These are phyloP conservation scores for Zygosaccharomyces pseudobailii DNA, from an alignment of 1,139 yeast species.

Conservation along the genomic window DNA sequence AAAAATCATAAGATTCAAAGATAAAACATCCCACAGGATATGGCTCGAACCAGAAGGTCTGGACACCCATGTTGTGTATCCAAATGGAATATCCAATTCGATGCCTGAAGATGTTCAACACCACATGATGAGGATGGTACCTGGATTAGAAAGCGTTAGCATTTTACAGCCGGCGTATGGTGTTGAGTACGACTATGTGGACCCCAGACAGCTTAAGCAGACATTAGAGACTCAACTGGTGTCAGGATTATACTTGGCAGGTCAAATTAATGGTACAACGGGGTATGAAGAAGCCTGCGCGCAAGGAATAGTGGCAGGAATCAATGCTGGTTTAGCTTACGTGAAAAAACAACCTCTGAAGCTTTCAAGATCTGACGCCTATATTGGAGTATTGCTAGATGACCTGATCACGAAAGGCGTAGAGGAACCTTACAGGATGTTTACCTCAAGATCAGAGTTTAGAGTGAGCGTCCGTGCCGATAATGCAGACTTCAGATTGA, in stretches of 20 bases:
- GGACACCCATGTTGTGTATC: conserved; percentile 79
- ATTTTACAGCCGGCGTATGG: conserved; percentile 97
- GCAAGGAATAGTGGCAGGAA: conserved; percentile 93
- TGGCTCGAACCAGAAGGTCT: conserved; percentile 98
- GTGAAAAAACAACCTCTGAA: conserved; percentile 44
- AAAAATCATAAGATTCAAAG: conserved; percentile 74
- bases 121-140: conserved; percentile 66
- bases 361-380: conserved; percentile 75
- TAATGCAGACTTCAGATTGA: conserved; percentile 84
- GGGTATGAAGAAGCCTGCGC: conserved; percentile 99
- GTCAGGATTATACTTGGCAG: conserved; percentile 80
- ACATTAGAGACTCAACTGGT: conserved; percentile 81
- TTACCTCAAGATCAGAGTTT: conserved; percentile 92
- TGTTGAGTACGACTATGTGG: conserved; percentile 94
- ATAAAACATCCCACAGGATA: conserved; percentile 69
- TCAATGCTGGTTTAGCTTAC: conserved; percentile 60
- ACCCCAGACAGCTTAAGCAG: conserved; percentile 76
- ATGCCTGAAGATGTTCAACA: conserved; percentile 93
- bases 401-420: conserved; percentile 95
- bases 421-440: conserved; percentile 97
- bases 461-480: conserved; percentile 86
- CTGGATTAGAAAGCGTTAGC: conserved; percentile 81
- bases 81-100: conserved; percentile 93
- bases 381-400: conserved; percentile 87
- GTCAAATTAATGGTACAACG: conserved; percentile 97